Percentiles rank a stretch among this genome's conserved stretches.
phyloP scores from a whole-genome alignment of 768 basidiomycete genomes.

The Boletus vinaceobasis region DNA sequence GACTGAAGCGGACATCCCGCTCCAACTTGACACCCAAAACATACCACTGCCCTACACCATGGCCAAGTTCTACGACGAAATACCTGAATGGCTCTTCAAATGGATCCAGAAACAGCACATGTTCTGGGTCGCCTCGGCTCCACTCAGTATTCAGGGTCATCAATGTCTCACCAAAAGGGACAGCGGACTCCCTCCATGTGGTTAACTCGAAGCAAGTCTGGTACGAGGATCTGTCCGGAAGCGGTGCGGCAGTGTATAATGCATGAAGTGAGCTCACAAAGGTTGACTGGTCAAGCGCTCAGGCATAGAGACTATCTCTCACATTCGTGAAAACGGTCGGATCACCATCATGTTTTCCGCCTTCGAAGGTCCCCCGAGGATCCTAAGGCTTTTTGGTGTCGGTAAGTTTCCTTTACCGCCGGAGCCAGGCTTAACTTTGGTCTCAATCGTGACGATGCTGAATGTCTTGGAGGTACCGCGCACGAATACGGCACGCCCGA shows the following conservation, averaged over 20 bases:
- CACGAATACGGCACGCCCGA: constrained; percentile 62
- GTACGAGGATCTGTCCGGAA: constrained; percentile 71
- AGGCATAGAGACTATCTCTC: constrained; percentile 59
- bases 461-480: constrained; percentile 42
- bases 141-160: constrained; percentile 57
- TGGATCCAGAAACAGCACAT: constrained; percentile 65
- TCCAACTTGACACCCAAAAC: not conserved
- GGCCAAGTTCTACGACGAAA: constrained; percentile 55
- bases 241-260: constrained; percentile 41
- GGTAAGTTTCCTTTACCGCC: constrained; percentile 33
- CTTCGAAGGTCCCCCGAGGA: constrained; percentile 58
- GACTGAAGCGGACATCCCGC: not conserved
- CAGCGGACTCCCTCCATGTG: constrained; percentile 60
- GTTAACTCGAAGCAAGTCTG: constrained; percentile 52
- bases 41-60: constrained; percentile 30
- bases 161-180: constrained; percentile 68
- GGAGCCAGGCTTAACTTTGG: not conserved
- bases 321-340: constrained; percentile 60
- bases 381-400: constrained; percentile 53
- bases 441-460: not conserved
- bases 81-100: constrained; percentile 50
- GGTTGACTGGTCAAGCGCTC: not conserved
- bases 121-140: constrained; percentile 71
- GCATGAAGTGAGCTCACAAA: not conserved
- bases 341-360: constrained; percentile 60